Evolutionary conservation across 2,329 filamentous ascomycete genomes (phyloP).

Genomic region (Sordariomycetes sp.): DNA sequence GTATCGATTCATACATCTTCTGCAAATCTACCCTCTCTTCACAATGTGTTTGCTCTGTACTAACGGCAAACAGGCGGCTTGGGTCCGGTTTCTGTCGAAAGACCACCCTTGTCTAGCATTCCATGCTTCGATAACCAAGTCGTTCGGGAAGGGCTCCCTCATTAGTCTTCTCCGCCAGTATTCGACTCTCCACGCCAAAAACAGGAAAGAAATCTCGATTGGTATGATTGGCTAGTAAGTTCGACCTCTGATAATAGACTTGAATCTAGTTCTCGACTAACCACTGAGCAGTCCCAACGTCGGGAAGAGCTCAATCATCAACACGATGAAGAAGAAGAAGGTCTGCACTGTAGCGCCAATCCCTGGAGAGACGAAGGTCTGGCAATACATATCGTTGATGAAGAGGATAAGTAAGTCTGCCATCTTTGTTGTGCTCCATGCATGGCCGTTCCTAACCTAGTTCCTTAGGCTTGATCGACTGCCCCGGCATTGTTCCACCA

Average conservation of each 20-base stretch:
- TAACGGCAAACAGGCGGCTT: slow-evolving; percentile 59
- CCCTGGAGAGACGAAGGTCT: slow-evolving; percentile 60
- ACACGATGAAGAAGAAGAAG: slow-evolving; percentile 88
- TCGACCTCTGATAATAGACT: background rate
- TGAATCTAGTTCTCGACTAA: background rate
- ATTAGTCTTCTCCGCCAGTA: slow-evolving; percentile 92
- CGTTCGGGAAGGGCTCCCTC: slow-evolving; percentile 89
- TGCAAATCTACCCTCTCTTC: background rate
- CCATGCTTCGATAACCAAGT: slow-evolving; percentile 88
- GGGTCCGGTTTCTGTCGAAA: slow-evolving; percentile 81
- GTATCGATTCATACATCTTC: slow-evolving; percentile 81
- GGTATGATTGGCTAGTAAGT: slow-evolving; percentile 54
- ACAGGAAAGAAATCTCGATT: slow-evolving; percentile 89
- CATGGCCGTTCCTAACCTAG: slow-evolving; percentile 19
- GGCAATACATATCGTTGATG: slow-evolving; percentile 96
- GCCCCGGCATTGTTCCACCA: slow-evolving; percentile 90
- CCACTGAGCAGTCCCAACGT: slow-evolving; percentile 56
- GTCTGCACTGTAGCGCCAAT: slow-evolving; percentile 91
- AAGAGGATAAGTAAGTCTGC: slow-evolving; percentile 54
- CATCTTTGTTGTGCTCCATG: background rate
- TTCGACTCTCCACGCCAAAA: slow-evolving; percentile 67
- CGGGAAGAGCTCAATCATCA: slow-evolving; percentile 95
- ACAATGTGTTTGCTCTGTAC: background rate
- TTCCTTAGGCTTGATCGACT: slow-evolving; percentile 62
- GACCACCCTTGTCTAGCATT: slow-evolving; percentile 93